Evolutionary conservation across 2,329 filamentous ascomycete genomes (phyloP), one percentile per base, ranked within the genome.

Genomic region (Hypomyces perniciosus): DNA sequence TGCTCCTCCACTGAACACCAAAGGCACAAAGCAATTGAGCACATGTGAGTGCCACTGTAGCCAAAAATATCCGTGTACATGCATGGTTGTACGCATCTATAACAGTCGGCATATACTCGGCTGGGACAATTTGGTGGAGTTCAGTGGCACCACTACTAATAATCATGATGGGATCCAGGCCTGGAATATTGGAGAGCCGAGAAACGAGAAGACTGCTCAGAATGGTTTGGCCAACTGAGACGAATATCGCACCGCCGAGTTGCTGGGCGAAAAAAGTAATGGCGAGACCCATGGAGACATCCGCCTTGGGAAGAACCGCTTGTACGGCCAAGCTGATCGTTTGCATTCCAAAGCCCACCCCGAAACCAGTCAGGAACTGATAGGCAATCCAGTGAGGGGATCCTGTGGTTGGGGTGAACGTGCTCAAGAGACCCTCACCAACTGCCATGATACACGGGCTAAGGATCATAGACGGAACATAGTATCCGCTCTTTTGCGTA

Each of bases 1-100:
- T 81, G 56, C 72, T 83, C 63, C 73, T 81, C 85, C 85, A 88
- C 64, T 87, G 77, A 57, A 88, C 76, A 26, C 75, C 75, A 2
- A 78, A 59, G 0, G 79, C 75, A 6, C 77, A 81, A 8, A 84
- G n/a, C 6, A 87, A 69, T 8, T 78, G 78, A 2, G 78, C 61
- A 5, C 75, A 66, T 0, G 77, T 73, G 54, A 85, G 67, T 0
- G 77, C 84, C 46, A 84, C 70, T 4, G 75, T 75, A 1, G 83
- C 78, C 51, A 85, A 76, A 62, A 86, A 89, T 4, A 83, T 81
- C 52, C 78, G 69, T 1, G 77, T 80, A 35, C 86, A 71, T 1
- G 83, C 79, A 40, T 72, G 67, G 62, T 88, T 88, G 69, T 89
- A 90, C 0, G 83, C 84, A 0, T 70, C 56, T 1, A 83, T 69